A percentile compares a stretch with the other conserved stretches of the same genome.
phyloP scores from a whole-genome alignment of 352 stramenopile species.

The Lagenidium sp. region DNA sequence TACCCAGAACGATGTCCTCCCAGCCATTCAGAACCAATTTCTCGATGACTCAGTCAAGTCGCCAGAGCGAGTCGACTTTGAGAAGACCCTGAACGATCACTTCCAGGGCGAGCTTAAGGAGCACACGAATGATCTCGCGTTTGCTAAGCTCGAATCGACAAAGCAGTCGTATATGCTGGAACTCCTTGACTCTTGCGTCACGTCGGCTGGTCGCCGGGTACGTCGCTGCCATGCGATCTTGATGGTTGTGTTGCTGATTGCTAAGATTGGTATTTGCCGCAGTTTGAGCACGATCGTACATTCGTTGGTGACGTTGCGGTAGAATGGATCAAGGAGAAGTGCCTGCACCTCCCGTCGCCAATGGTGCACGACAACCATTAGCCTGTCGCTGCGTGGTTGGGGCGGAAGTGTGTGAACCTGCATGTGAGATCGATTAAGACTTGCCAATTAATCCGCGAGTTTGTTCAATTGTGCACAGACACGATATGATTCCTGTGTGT shows the following conservation, averaged over 20 bases:
- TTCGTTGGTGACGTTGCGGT: constrained; percentile 1
- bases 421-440: too few relatives aligned
- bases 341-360: constrained; percentile 5
- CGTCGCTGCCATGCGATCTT: not conserved
- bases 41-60: constrained; percentile 2
- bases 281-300: constrained; percentile 8
- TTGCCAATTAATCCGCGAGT: too few relatives aligned
- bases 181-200: constrained; percentile 11
- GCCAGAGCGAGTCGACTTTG: constrained; percentile 3
- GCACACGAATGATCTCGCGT: constrained; percentile 4
- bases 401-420: too few relatives aligned
- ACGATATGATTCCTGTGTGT: too few relatives aligned
- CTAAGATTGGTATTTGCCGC: not conserved
- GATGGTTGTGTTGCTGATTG: not conserved
- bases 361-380: too few relatives aligned
- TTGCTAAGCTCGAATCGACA: constrained; percentile 5
- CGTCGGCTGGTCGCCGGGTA: constrained; percentile 7
- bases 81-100: constrained; percentile 2
- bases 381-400: too few relatives aligned
- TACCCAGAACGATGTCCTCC: too few relatives aligned
- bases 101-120: constrained; percentile 5
- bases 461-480: too few relatives aligned
- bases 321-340: constrained; percentile 8
- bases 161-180: constrained; percentile 11
- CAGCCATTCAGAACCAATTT: constrained; percentile 4